phyloP scores from a whole-genome alignment of 1,284 basidiomycete species.

The Rhodotorula sp. region DNA sequence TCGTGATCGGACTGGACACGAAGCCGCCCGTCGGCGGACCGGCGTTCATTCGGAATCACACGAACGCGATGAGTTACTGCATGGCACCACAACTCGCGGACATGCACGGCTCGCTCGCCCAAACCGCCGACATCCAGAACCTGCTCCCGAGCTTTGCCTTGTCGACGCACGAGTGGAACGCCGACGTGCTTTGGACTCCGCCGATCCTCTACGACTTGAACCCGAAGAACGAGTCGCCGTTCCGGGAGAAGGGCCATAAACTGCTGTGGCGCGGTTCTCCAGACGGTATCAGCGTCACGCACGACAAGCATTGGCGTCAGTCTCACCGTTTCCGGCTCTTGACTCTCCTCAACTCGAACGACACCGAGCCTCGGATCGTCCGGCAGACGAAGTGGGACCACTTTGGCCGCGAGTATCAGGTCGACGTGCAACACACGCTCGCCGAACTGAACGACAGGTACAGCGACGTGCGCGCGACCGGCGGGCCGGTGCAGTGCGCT shows the following conservation, averaged over 20 bases:
- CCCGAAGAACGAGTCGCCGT: constrained; percentile 44
- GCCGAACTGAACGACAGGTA: constrained; percentile 16
- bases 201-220: constrained; percentile 42
- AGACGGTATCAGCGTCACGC: constrained; percentile 45
- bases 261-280: constrained; percentile 50
- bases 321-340: constrained; percentile 19
- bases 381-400: constrained; percentile 3
- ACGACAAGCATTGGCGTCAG: constrained; percentile 8
- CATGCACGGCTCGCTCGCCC: constrained; percentile 33
- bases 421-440: constrained; percentile 21
- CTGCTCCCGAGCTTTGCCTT: constrained; percentile 1
- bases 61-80: constrained; percentile 38
- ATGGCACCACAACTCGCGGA: constrained; percentile 31
- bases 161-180: constrained; percentile 16
- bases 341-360: constrained; percentile 15
- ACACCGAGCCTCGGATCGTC: constrained; percentile 2
- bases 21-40: neutral
- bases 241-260: constrained; percentile 51
- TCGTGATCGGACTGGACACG: constrained; percentile 21
- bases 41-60: constrained; percentile 35
- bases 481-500: constrained; percentile 16
- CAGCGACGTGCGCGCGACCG: constrained; percentile 13
- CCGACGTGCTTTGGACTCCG: constrained; percentile 42
- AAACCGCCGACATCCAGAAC: neutral
- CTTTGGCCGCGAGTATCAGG: constrained; percentile 14